Base-by-base conservation (phyloP, 352 stramenopile species). In the Globisporangium heterothallicum region DNA sequence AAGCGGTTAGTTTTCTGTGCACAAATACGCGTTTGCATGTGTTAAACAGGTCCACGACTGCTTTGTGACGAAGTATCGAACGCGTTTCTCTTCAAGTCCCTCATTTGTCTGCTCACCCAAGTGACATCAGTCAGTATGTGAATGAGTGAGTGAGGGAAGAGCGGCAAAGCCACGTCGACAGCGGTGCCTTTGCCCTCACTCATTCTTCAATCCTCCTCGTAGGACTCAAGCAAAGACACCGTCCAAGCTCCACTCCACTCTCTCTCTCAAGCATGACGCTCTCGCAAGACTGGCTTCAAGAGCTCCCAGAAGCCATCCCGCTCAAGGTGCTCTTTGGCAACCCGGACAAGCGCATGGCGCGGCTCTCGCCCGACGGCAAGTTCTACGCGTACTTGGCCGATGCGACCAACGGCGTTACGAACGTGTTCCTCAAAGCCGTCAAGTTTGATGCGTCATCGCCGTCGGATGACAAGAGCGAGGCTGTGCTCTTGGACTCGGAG, bases 311-410 rank as follows among this genome's bases (percentile, higher is more conserved):
- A n/a, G 22, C 58, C 48, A 74, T 81, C 27, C 70, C 70, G 49
- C 62, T 78, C 29, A 60, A 67, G 19, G 68, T 74, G 43, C 59
- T 81, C 34, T 81, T 72, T 27, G 68, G 70, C 53, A 75, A 75
- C 51, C 38, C 70, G 8, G 70, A 78, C 67, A 68, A 75, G 59
- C 61, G 60, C 34, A 60, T 70, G 58, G 51, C 67, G 27, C 68
- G 63, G 14, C 53, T 81, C 27, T 78, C 70, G n/a, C 67, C 70
- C 12, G 60, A 78, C 49, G 70, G 70, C 32, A 64, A 62, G 26
- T 74, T 69, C 59, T 70, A 74, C 53, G 70, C 70, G 21, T 80
- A 71, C 65, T 35, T 80, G 16, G 65, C 70, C 16, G 66, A 76
- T 32, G 57, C 48, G 30, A 51, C 44, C 9, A 50, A 71, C n/a